phyloP scores from a whole-genome alignment of 192 early-diverging fungal species.

The Coemansia sp. region DNA sequence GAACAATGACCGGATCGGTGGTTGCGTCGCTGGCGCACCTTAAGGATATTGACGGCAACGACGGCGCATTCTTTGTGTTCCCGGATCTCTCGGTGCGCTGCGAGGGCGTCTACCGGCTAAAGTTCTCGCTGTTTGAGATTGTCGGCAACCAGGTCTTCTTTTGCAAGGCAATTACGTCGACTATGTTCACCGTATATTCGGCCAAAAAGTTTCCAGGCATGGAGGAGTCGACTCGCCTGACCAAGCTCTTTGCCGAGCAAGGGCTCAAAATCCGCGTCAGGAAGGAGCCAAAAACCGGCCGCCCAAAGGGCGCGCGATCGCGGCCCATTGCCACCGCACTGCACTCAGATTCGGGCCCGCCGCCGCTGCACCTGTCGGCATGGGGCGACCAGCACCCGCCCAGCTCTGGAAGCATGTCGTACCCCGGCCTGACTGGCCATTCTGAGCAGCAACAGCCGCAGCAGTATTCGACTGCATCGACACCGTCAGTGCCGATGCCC shows the following conservation, averaged over 20 bases:
- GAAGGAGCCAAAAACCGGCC: slow-evolving; percentile 65
- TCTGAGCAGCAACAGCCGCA: slow-evolving; percentile 9
- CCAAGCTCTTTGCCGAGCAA: slow-evolving; percentile 92
- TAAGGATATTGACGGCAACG: slow-evolving; percentile 78
- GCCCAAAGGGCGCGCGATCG: slow-evolving; percentile 43
- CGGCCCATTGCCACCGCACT: slow-evolving; percentile 34
- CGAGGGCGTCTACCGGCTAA: slow-evolving; percentile 82
- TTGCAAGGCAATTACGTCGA: slow-evolving; percentile 81
- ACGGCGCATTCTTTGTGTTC: slow-evolving; percentile 97
- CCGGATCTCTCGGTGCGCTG: slow-evolving; percentile 92
- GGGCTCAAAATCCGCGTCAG: slow-evolving; percentile 92
- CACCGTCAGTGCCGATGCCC: slow-evolving; percentile 6
- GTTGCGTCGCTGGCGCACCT: slow-evolving; percentile 88
- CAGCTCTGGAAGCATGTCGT: slow-evolving; percentile 9
- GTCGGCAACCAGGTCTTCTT: slow-evolving; percentile 81
- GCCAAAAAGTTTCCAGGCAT: slow-evolving; percentile 97
- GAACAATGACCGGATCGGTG: slow-evolving; percentile 88
- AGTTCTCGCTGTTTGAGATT: slow-evolving; percentile 91
- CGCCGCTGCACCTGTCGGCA: slow-evolving; percentile 9
- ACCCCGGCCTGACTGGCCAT: slow-evolving; percentile 13
- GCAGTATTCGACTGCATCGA: slow-evolving; percentile 2
- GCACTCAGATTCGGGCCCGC: slow-evolving; percentile 9
- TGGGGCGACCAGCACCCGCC: slow-evolving; percentile 22
- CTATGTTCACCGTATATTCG: slow-evolving; percentile 83
- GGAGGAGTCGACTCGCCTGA: slow-evolving; percentile 88